Evolutionary conservation across 768 basidiomycete species (phyloP).

Genomic region (Daedaleopsis nitida): DNA sequence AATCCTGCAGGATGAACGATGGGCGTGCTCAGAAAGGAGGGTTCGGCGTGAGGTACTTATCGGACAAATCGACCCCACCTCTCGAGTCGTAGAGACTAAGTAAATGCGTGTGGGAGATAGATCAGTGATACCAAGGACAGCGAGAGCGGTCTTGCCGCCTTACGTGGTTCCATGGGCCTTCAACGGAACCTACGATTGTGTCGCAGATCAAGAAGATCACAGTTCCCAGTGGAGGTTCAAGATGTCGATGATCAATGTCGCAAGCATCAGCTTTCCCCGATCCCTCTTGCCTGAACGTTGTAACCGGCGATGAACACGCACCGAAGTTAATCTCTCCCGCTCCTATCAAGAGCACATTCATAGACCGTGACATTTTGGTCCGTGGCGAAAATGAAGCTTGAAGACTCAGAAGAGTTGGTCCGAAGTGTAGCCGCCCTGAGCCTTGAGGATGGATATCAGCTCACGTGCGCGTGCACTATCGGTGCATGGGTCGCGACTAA

Average conservation of each 20-base stretch:
- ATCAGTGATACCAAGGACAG: not conserved
- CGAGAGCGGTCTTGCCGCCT: not conserved
- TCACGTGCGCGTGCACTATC: too few species aligned
- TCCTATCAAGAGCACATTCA: conserved; percentile 50
- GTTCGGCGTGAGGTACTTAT: not conserved
- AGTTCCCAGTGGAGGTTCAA: not conserved
- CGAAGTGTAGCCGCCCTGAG: too few species aligned
- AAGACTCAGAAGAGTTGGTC: not conserved
- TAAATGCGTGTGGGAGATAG: not conserved
- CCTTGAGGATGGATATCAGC: too few species aligned
- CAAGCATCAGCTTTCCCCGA: too few species aligned
- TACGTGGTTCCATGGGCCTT: conserved; percentile 40
- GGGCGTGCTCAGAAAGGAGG: not conserved
- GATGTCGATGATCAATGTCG: too few species aligned
- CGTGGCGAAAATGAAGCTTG: too few species aligned
- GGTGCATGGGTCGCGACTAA: too few species aligned
- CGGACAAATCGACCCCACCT: conserved; percentile 16
- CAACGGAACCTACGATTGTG: conserved; percentile 29
- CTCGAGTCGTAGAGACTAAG: conserved; percentile 27
- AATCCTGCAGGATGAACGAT: conserved; percentile 32
- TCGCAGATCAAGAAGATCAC: too few species aligned
- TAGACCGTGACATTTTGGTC: not conserved
- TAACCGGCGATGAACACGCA: conserved; percentile 8
- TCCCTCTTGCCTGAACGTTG: not conserved
- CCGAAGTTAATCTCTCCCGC: conserved; percentile 58